Base-by-base conservation (phyloP, 2,329 filamentous ascomycete species). In the Colletotrichum gloeosporioides region DNA sequence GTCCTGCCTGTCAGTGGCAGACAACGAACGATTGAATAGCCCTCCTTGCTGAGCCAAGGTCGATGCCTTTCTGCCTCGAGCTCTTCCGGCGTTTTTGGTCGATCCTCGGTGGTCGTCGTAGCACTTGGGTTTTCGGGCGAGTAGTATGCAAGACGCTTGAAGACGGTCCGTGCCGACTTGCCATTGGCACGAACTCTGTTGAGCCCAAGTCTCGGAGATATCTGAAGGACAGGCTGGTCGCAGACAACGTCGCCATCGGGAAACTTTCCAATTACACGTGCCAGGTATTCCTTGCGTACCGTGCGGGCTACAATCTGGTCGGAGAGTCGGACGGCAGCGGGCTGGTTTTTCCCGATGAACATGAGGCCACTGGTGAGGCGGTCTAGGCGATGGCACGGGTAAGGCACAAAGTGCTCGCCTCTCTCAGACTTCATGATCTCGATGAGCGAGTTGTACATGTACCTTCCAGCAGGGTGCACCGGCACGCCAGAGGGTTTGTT, bases 401-500 rank as follows among this genome's bases (percentile, higher is more conserved):
- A 85, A 2, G 92, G 90, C 69, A 89, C 83, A 82, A 91, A 93
- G 32, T 85, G 84, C 27, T 85, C 84, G 0, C 90, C 88, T 49
- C 92, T 88, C 82, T 98, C 94, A 4, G 95, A 92, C 79, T 95
- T 93, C 91, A 99, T 93, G 79, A 99, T 98, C 87, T 99, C 96
- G 53, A 98, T 91, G 62, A 99, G 91, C 1, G 95, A 96, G 86
- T 99, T 99, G 89, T 94, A 98, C 84, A 96, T 96, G 88, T 99
- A 99, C 65, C 97, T 93, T 8, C 97, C 97, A 1, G 97, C 96
- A 8, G 97, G 95, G 84, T 99, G 97, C 0, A 99, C 97, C 0
- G 97, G 97, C 55, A 99, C 93, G 8, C 97, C 97, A 0, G 96
- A 94, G 1, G 97, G 97, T 85, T 99, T 99, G 87, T 98, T 96